Evolutionary conservation across 164 flowering plant genomes (phyloP), one percentile per base, ranked within the genome.

Genomic region (Vitis labrusca): DNA sequence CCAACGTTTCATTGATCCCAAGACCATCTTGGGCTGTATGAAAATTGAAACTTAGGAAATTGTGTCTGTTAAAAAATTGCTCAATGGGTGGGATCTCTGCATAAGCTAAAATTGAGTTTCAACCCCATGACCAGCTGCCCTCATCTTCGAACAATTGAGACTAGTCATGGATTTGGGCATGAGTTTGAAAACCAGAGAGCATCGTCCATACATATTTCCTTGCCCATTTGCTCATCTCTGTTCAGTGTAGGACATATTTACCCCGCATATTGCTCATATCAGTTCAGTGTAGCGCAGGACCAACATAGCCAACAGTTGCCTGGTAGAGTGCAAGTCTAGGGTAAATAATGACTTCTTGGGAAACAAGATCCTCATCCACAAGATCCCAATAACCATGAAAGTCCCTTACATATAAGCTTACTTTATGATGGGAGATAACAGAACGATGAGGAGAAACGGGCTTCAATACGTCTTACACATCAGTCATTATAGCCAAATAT

Each of bases 91-190:
- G 0, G 94, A 75, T 74, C 91, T 86, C 85, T 94, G 97, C 99
- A 94, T 94, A 78, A 94, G 85, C 90, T 92, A 93, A 77, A 94
- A 94, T 73, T 92, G 99, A 74, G 97, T 83, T 81, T 92, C 99
- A 64, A 94, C 90, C 14, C 93, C 97, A 82, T 92, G 92, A 62
- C 99, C 99, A 50, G 97, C 98, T 49, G 96, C 96, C 68, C 89
- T 85, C 97, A 94, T 91, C 80, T 92, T 97, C 65, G 97, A 88
- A 77, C 97, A 90, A 74, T 80, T 87, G 53, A 94, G 91, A 77
- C 85, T 92, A 49, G 94, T 85, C 97, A 89, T 88, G 37, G 99
- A 89, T 71, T 88, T 90, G 47, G 97, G 97, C 97, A 91, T 91
- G 65, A 94, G 94, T 78, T 91, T 94, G 76, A 92, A 94, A 63